phyloP scores from a whole-genome alignment of 2,329 filamentous ascomycete species.

The Talaromyces sp. region DNA sequence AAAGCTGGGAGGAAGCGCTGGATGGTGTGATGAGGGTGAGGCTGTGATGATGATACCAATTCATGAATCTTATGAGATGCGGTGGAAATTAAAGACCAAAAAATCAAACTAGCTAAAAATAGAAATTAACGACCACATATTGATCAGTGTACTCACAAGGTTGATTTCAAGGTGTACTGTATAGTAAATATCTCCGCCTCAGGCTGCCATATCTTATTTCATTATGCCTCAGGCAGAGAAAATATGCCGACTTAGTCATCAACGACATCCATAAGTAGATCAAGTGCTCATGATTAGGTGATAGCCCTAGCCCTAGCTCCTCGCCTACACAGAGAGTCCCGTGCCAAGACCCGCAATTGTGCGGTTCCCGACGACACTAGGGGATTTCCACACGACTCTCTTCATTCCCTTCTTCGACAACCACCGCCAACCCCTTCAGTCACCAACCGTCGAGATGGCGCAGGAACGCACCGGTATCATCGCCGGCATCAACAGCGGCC shows the following conservation, averaged over 20 bases:
- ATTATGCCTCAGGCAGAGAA: slow-evolving; percentile 9
- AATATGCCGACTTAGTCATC: slow-evolving; percentile 1
- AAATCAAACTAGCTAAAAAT: background rate
- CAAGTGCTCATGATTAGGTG: background rate
- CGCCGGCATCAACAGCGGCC: slow-evolving; percentile 66
- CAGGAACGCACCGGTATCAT: slow-evolving; percentile 58
- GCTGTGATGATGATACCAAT: slow-evolving; percentile 22
- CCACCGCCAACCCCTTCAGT: slow-evolving; percentile 40
- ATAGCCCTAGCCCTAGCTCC: slow-evolving; percentile 43
- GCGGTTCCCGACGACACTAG: slow-evolving; percentile 30
- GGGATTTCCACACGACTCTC: slow-evolving; percentile 27
- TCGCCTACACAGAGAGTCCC: slow-evolving; percentile 39
- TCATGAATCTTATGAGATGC: background rate
- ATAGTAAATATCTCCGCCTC: too few relatives aligned
- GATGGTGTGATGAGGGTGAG: slow-evolving; percentile 41
- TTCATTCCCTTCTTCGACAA: slow-evolving; percentile 36
- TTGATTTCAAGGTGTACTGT: too few relatives aligned
- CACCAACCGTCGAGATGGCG: slow-evolving; percentile 51
- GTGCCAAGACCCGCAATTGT: slow-evolving; percentile 37
- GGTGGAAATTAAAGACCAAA: background rate
- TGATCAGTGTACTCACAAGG: too few relatives aligned
- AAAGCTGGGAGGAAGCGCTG: slow-evolving; percentile 52
- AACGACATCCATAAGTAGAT: too few relatives aligned
- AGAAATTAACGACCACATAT: background rate
- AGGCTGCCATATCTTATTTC: background rate